Percentiles rank a stretch among this genome's conserved stretches.
Evolutionary conservation across 495 filamentous ascomycete species (phyloP).

Genomic region (Neurospora tetrasperma): DNA sequence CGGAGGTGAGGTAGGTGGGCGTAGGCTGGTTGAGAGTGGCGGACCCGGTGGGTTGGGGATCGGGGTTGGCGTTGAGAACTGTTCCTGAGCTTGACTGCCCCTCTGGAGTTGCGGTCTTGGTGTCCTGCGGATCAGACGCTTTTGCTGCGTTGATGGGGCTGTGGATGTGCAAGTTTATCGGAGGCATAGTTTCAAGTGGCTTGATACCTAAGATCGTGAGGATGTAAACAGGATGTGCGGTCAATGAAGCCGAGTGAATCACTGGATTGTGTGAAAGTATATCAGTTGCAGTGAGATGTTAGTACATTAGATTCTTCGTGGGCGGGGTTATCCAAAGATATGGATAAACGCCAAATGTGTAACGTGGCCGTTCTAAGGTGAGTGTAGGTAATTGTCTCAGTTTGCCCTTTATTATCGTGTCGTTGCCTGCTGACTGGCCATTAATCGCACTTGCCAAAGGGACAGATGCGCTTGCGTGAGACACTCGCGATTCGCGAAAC

Average conservation of each 20-base stretch:
- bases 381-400: not conserved
- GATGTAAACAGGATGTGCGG: not conserved
- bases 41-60: constrained; percentile 35
- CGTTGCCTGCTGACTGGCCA: not conserved
- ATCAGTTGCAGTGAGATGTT: not conserved
- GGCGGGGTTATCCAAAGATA: not conserved
- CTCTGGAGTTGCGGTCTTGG: constrained; percentile 34
- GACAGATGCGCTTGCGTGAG: not conserved
- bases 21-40: constrained; percentile 32
- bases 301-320: too few relatives aligned
- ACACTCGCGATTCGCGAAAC: not conserved
- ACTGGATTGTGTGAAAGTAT: not conserved
- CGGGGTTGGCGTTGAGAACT: constrained; percentile 27
- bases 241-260: not conserved
- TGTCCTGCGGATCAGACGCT: constrained; percentile 34
- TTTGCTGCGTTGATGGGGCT: constrained; percentile 49
- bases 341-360: not conserved
- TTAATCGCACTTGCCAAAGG: not conserved
- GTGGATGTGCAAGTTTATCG: constrained; percentile 49
- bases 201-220: not conserved
- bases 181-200: constrained; percentile 36
- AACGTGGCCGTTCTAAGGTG: not conserved
- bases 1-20: constrained; percentile 23
- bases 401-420: not conserved
- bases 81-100: constrained; percentile 6